A percentile compares a stretch with the other conserved stretches of the same genome.
phyloP scores from a whole-genome alignment of 805 yeast species.

The Ogataea thermomethanolica region DNA sequence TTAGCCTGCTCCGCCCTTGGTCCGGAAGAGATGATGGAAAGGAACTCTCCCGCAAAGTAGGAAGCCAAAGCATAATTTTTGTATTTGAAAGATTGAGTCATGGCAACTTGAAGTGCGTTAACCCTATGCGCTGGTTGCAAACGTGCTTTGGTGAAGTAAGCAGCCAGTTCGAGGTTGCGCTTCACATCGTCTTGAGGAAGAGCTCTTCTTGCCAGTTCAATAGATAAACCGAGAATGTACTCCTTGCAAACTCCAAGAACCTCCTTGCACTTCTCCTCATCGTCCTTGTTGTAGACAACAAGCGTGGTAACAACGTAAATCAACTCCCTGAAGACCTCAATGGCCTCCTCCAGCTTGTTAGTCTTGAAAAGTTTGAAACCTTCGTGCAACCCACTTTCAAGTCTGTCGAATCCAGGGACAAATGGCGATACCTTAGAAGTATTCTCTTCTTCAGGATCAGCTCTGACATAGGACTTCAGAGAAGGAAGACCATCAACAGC shows the following conservation, averaged over 20 bases:
- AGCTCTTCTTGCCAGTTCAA: slow-evolving; percentile 85
- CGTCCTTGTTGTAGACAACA: slow-evolving; percentile 69
- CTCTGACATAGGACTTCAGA: slow-evolving; percentile 63
- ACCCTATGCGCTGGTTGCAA: slow-evolving; percentile 79
- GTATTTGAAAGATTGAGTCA: slow-evolving; percentile 85
- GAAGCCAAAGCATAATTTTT: slow-evolving; percentile 88
- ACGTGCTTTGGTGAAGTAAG: slow-evolving; percentile 86
- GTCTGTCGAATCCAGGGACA: slow-evolving; percentile 67
- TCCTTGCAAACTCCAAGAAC: slow-evolving; percentile 75
- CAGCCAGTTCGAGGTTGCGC: slow-evolving; percentile 91
- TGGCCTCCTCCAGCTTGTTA: slow-evolving; percentile 79
- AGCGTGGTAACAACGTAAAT: slow-evolving; percentile 71
- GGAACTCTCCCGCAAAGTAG: slow-evolving; percentile 80
- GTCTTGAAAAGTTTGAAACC: slow-evolving; percentile 84
- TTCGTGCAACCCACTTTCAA: slow-evolving; percentile 58
- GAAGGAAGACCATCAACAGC: slow-evolving; percentile 75
- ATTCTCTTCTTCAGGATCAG: slow-evolving; percentile 56
- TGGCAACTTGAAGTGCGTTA: slow-evolving; percentile 90
- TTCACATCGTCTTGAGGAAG: slow-evolving; percentile 67
- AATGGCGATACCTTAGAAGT: slow-evolving; percentile 54
- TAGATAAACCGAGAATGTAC: slow-evolving; percentile 87
- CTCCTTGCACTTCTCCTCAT: slow-evolving; percentile 71
- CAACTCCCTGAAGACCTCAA: slow-evolving; percentile 71
- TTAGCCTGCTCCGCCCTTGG: slow-evolving; percentile 85
- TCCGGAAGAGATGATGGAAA: slow-evolving; percentile 67